Evolutionary conservation across 306 rosid genomes (phyloP), one percentile per base, ranked within the genome.

Genomic region (Vachellia pachyceras): DNA sequence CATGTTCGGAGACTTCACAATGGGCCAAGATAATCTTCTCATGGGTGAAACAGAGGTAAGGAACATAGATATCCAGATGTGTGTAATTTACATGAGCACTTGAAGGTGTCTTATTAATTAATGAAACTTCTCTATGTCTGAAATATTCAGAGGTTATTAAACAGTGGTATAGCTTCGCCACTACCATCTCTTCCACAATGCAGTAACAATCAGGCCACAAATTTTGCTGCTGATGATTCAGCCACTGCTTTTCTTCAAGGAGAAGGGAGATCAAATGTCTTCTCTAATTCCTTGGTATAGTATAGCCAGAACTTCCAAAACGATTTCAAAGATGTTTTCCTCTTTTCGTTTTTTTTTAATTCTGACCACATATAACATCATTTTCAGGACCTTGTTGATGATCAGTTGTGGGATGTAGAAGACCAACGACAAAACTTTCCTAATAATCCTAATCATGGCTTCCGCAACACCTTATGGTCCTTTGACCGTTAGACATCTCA

Each of bases 381-480:
- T n/a, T n/a, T n/a, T n/a, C 92, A 94, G 98, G 96, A 84, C 44
- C 67, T 60, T 58, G 86, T 81, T 60, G 76, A 78, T 83, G 79
- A 29, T 29, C 33, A 88, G 13, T 86, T 91, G 72, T 92, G 97
- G 97, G 97, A 90, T 40, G 81, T 55, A 77, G 94, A 91, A 79
- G 97, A 92, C 29, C 97, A 91, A 40, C 84, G 94, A 87, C 94
- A 93, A 85, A 88, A 81, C 85, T 82, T 88, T 90, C 91, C 88
- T 77, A 85, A 78, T 86, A 86, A 91, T 81, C 86, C 85, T 84
- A 29, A 29, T 29, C 2, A 29, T n/a, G n/a, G n/a, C n/a, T n/a
- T n/a, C n/a, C n/a, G n/a, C n/a, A n/a, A n/a, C n/a, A n/a, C n/a
- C n/a, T n/a, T n/a, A n/a, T n/a, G n/a, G n/a, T n/a, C n/a, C n/a